Evolutionary conservation across 768 basidiomycete species (phyloP).

Genomic region (Inosperma sp.): DNA sequence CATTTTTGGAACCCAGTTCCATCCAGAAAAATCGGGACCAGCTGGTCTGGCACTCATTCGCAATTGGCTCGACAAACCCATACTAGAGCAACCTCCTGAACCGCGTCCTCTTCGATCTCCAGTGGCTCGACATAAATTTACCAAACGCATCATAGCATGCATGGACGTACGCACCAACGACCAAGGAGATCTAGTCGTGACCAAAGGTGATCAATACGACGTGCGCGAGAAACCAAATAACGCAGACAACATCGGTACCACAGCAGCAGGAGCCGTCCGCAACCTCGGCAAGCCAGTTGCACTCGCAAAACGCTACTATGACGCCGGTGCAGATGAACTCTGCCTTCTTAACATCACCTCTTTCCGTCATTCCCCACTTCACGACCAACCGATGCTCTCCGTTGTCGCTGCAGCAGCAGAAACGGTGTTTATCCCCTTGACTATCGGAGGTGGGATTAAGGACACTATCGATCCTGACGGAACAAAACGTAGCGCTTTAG

Average conservation of each 20-base stretch:
- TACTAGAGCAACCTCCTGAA: constrained; percentile 33
- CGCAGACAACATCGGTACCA: constrained; percentile 29
- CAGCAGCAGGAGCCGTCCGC: constrained; percentile 73
- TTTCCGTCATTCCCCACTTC: constrained; percentile 93
- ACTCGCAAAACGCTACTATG: constrained; percentile 81
- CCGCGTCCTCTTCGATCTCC: constrained; percentile 38
- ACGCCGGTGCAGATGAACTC: constrained; percentile 89
- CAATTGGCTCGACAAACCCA: constrained; percentile 68
- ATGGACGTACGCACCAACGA: constrained; percentile 98
- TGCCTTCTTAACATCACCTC: constrained; percentile 99
- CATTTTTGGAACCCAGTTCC: constrained; percentile 92
- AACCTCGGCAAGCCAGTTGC: constrained; percentile 98
- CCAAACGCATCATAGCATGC: constrained; percentile 94
- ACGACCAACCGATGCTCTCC: constrained; percentile 97
- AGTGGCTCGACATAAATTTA: constrained; percentile 59
- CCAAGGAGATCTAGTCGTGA: constrained; percentile 93
- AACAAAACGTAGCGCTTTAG: constrained; percentile 77
- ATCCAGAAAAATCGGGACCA: constrained; percentile 93
- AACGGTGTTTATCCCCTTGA: constrained; percentile 92
- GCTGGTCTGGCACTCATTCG: constrained; percentile 80
- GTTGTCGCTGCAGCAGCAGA: constrained; percentile 89
- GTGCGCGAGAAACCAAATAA: constrained; percentile 74
- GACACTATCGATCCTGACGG: constrained; percentile 95
- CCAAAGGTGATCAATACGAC: constrained; percentile 99
- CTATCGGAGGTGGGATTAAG: constrained; percentile 97